Percentiles rank a stretch among this genome's conserved stretches.
These are phyloP conservation scores for Agapanthus africanus DNA, from an alignment of 106 monocot species.

Conservation along the genomic window DNA sequence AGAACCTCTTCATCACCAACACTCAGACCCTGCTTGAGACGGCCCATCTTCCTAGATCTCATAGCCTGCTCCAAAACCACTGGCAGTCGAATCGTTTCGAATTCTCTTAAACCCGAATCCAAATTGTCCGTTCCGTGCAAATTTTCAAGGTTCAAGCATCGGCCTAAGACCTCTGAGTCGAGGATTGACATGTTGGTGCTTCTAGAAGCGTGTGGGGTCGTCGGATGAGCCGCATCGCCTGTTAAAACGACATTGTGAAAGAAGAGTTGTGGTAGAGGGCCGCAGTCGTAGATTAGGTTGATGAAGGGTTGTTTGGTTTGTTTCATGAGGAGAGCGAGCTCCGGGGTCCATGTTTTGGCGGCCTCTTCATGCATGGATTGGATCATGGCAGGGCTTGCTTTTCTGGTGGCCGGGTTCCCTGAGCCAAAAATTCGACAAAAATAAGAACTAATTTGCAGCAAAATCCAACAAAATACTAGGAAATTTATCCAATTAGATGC, in stretches of 20 bases:
- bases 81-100: slow-evolving; percentile 1
- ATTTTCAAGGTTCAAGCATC: slow-evolving; percentile 8
- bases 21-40: slow-evolving; percentile 8
- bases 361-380: slow-evolving; percentile 54
- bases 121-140: neutral
- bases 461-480: no score
- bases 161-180: slow-evolving; percentile 18
- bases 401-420: slow-evolving; percentile 62
- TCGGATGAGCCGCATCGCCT: slow-evolving; percentile 86
- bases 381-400: slow-evolving; percentile 38
- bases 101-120: slow-evolving; percentile 8
- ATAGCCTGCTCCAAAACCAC: slow-evolving; percentile 11
- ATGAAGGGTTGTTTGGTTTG: slow-evolving; percentile 71
- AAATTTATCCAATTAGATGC: no score
- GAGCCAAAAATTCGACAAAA: no score
- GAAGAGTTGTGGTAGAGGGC: slow-evolving; percentile 47
- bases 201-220: slow-evolving; percentile 68
- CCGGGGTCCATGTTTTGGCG: slow-evolving; percentile 45
- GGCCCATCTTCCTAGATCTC: slow-evolving; percentile 1
- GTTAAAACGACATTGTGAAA: slow-evolving; percentile 67
- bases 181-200: slow-evolving; percentile 86
- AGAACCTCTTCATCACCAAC: neutral
- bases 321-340: slow-evolving; percentile 44
- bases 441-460: no score
- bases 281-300: slow-evolving; percentile 76